Conservation (phyloP, 2,329 filamentous ascomycete species). For the Xylariaceae sp. region DNA sequence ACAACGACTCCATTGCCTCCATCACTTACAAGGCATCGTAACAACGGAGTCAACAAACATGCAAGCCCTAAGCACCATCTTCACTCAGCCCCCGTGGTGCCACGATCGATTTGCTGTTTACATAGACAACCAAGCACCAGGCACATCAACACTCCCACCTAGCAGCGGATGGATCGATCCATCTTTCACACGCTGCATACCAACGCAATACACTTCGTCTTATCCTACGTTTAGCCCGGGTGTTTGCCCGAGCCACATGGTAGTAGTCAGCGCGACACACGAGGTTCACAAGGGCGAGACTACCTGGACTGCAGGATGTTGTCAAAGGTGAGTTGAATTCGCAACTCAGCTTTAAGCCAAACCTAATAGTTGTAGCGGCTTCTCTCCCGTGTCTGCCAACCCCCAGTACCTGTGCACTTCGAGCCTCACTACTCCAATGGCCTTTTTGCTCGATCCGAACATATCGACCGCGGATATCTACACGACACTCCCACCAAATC, state of each 20-base stretch:
- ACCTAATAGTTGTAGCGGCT: slow-evolving; percentile 22
- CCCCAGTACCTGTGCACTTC: slow-evolving; percentile 25
- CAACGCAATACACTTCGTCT: slow-evolving; percentile 22
- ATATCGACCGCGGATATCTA: slow-evolving; percentile 29
- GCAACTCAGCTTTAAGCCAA: neutral
- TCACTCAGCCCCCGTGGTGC: slow-evolving; percentile 25
- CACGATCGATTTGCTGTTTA: slow-evolving; percentile 26
- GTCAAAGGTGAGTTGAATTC: slow-evolving; percentile 23
- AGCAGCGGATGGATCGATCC: slow-evolving; percentile 31
- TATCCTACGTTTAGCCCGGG: slow-evolving; percentile 29
- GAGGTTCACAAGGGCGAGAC: slow-evolving; percentile 13
- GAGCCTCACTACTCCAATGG: slow-evolving; percentile 24
- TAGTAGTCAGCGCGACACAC: slow-evolving; percentile 18
- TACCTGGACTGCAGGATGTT: slow-evolving; percentile 27
- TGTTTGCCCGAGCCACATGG: slow-evolving; percentile 28
- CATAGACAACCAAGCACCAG: slow-evolving; percentile 20
- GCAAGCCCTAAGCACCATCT: slow-evolving; percentile 26
- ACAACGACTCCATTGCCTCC: too few relatives aligned
- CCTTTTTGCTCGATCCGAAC: slow-evolving; percentile 27
- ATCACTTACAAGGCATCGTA: too few relatives aligned
- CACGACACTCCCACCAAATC: slow-evolving; percentile 23
- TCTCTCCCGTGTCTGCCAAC: slow-evolving; percentile 19
- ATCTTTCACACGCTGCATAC: slow-evolving; percentile 27
- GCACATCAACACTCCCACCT: slow-evolving; percentile 23
- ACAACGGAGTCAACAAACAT: slow-evolving; percentile 4